phyloP scores from a whole-genome alignment of 441 rosid genomes.

The Erysimum cheiri region DNA sequence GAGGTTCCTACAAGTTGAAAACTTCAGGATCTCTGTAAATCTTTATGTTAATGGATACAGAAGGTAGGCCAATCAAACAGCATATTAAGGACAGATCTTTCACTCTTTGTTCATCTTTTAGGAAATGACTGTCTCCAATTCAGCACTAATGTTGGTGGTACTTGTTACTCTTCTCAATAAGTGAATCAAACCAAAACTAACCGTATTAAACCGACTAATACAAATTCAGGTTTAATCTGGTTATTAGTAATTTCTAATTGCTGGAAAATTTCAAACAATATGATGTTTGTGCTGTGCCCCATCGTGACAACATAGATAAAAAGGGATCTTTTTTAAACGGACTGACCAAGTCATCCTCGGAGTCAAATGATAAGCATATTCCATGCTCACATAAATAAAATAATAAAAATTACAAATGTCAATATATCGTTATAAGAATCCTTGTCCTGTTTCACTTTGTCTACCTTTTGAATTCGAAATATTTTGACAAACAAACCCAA shows the following conservation, averaged over 20 bases:
- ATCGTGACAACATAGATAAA: conserved; percentile 29
- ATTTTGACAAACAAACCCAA: background rate
- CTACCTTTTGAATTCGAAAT: background rate
- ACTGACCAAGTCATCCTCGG: conserved; percentile 37
- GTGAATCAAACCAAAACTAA: conserved; percentile 9
- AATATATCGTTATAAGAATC: background rate
- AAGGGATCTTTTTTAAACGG: background rate
- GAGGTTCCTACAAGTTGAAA: conserved; percentile 24
- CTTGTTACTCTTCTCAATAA: background rate
- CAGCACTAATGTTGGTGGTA: background rate
- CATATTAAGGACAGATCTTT: conserved; percentile 10
- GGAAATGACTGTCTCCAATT: background rate
- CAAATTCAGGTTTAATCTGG: conserved; percentile 9
- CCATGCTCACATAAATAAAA: conserved; percentile 8
- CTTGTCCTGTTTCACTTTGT: conserved; percentile 23
- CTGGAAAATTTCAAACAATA: conserved; percentile 12
- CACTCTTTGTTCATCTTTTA: background rate
- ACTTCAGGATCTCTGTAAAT: conserved; percentile 31
- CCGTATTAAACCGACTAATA: background rate
- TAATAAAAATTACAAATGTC: background rate
- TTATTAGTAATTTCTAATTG: background rate
- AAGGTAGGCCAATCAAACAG: conserved; percentile 24
- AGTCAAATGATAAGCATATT: conserved; percentile 40
- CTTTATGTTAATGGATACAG: conserved; percentile 8
- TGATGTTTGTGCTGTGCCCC: conserved; percentile 21